Conservation (phyloP, 129 eudicot species). For the Lactuca sativa region DNA sequence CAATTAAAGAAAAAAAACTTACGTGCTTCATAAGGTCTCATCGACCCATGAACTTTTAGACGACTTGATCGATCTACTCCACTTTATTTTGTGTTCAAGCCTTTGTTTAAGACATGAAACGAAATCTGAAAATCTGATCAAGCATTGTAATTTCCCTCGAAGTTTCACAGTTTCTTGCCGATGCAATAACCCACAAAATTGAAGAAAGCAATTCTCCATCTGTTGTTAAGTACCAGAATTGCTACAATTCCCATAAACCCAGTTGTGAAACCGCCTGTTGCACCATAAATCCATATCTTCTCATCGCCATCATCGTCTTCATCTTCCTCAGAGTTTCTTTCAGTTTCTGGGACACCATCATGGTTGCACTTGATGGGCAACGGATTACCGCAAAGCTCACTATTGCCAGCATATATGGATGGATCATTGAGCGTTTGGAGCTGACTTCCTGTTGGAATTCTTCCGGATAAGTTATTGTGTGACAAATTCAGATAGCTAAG, state of each 20-base stretch:
- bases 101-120: no score
- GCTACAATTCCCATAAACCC: slow-evolving; percentile 31
- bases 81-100: no score
- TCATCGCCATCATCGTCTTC: slow-evolving; percentile 3
- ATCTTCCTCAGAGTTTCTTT: neutral
- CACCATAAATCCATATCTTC: slow-evolving; percentile 28
- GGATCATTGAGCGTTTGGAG: neutral
- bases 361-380: slow-evolving; percentile 26
- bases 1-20: neutral
- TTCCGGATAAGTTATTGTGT: no score
- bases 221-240: slow-evolving; percentile 8
- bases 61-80: no score
- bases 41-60: neutral
- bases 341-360: neutral
- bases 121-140: neutral
- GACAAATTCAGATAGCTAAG: no score
- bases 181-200: slow-evolving; percentile 10
- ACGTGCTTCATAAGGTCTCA: neutral
- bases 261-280: slow-evolving; percentile 26
- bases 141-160: neutral
- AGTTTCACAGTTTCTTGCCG: neutral
- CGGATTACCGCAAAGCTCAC: slow-evolving; percentile 44
- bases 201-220: slow-evolving; percentile 20
- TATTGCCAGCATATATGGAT: slow-evolving; percentile 4
- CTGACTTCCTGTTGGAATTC: neutral